Evolutionary conservation across 164 flowering plant genomes (phyloP).

Genomic region (Macadamia tetraphylla): DNA sequence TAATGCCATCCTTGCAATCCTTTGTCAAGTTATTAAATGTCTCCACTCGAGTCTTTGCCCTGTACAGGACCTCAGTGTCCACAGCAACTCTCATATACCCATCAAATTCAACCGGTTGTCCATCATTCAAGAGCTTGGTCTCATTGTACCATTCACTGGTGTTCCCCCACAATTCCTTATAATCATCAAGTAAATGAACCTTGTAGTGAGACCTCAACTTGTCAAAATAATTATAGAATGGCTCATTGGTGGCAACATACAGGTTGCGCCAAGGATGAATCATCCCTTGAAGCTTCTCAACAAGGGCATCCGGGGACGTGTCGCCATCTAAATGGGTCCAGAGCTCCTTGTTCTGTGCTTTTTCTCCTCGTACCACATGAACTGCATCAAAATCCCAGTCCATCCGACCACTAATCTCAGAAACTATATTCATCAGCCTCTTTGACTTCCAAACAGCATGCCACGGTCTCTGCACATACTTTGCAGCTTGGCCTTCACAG

Average conservation of each 20-base stretch:
- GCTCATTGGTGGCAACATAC: conserved; percentile 88
- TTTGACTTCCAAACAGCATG: conserved; percentile 93
- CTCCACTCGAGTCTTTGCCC: conserved; percentile 80
- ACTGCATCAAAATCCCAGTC: conserved; percentile 99
- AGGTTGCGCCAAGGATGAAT: conserved; percentile 75
- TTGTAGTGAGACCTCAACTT: conserved; percentile 72
- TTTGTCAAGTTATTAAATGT: conserved; percentile 82
- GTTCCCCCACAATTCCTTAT: conserved; percentile 70
- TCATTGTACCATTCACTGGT: conserved; percentile 94
- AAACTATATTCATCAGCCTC: conserved; percentile 88
- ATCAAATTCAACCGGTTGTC: conserved; percentile 79
- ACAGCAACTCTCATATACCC: conserved; percentile 97
- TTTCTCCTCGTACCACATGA: conserved; percentile 92
- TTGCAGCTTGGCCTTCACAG: conserved; percentile 86
- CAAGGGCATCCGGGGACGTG: conserved; percentile 68
- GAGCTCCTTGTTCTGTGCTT: conserved; percentile 70
- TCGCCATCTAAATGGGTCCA: conserved; percentile 91
- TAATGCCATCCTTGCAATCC: conserved; percentile 95
- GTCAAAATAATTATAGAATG: conserved; percentile 81
- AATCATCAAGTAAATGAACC: conserved; percentile 88
- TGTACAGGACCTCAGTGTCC: conserved; percentile 84
- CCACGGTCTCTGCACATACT: conserved; percentile 86
- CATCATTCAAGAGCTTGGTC: conserved; percentile 56
- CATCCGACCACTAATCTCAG: conserved; percentile 82
- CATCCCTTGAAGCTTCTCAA: conserved; percentile 48